phyloP scores from a whole-genome alignment of 805 yeast species.

The Nematodospora valgi region DNA sequence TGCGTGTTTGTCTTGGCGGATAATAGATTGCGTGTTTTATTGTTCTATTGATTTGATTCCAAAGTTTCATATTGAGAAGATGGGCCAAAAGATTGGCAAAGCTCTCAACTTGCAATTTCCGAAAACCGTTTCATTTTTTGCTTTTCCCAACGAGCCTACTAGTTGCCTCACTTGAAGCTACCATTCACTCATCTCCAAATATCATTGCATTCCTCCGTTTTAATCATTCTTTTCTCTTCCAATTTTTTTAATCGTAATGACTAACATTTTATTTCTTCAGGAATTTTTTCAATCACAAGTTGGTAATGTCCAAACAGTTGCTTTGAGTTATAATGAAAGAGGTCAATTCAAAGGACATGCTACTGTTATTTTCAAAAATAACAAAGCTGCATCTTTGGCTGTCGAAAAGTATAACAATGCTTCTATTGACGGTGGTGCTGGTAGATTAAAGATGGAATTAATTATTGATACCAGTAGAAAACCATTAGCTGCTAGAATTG shows the following conservation, averaged over 20 bases:
- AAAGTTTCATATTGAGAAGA: too few species aligned
- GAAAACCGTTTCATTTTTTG: too few species aligned
- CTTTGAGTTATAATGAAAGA: slow-evolving; percentile 75
- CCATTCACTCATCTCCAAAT: too few species aligned
- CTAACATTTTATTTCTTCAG: slow-evolving; percentile 34
- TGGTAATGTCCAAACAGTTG: slow-evolving; percentile 75
- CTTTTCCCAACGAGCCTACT: too few species aligned
- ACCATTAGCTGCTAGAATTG: slow-evolving; percentile 72
- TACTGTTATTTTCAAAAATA: slow-evolving; percentile 69
- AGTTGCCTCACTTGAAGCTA: too few species aligned
- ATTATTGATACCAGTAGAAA: slow-evolving; percentile 79
- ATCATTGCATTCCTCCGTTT: too few species aligned
- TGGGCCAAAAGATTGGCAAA: too few species aligned
- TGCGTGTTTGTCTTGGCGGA: slow-evolving; percentile 4
- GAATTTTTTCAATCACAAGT: slow-evolving; percentile 85
- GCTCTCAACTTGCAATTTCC: too few species aligned
- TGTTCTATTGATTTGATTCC: too few species aligned
- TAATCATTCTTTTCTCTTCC: slow-evolving; percentile 6
- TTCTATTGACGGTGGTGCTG: slow-evolving; percentile 84
- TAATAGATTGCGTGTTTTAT: too few species aligned
- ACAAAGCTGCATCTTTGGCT: slow-evolving; percentile 72
- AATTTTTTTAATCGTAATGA: slow-evolving; percentile 1
- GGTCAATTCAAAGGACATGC: slow-evolving; percentile 94
- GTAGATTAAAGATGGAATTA: slow-evolving; percentile 74
- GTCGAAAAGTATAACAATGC: slow-evolving; percentile 86